Evolutionary conservation across 306 rosid species (phyloP).

Genomic region (Alnus rubra): DNA sequence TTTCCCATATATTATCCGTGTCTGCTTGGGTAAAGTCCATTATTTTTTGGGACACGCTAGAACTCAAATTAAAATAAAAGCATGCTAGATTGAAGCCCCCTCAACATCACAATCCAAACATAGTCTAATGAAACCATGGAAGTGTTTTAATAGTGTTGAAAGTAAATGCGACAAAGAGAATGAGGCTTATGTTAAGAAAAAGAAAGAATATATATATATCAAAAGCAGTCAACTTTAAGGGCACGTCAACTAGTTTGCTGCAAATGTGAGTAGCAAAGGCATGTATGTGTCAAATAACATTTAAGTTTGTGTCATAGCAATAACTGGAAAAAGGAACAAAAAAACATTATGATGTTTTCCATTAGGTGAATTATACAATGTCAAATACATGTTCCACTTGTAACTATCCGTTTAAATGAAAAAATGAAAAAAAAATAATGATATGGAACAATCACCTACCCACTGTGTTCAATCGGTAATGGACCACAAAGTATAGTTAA

Average conservation of each 20-base stretch:
- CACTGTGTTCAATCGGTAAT: no score
- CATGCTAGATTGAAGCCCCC: conserved; percentile 37
- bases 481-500: no score
- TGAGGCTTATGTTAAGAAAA: background rate
- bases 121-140: conserved; percentile 33
- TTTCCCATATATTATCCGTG: background rate
- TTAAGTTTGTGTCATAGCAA: no score
- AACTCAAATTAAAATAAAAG: conserved; percentile 4
- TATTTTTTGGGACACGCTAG: background rate
- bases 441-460: no score
- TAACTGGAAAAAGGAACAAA: no score
- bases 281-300: no score
- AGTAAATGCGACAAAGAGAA: conserved; percentile 51
- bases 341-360: no score
- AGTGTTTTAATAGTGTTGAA: conserved; percentile 25
- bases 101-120: conserved; percentile 17
- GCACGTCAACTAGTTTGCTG: conserved; percentile 53
- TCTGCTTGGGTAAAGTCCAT: background rate
- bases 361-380: no score
- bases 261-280: conserved; percentile 57
- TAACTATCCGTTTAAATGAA: no score
- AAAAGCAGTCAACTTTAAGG: conserved; percentile 41
- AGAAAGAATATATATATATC: background rate
- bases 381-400: no score
- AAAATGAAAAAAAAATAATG: no score